Base-by-base conservation (phyloP, 2,329 filamentous ascomycete genomes). In the Aspergillus candidus region DNA sequence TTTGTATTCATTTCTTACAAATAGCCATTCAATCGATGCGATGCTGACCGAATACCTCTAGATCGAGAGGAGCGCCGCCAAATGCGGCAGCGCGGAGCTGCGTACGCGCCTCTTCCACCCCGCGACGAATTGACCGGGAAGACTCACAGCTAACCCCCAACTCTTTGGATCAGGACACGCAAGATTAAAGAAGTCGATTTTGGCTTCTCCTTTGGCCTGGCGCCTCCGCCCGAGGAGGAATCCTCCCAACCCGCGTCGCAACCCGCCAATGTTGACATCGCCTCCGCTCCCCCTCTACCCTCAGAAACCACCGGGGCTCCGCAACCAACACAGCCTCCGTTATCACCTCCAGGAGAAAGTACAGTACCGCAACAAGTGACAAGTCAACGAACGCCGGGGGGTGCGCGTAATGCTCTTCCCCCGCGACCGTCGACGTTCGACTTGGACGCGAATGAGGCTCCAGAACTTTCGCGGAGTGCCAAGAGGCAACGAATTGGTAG, bases 81-180 rank as follows among this genome's bases (percentile, higher is more conserved):
- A 58, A 75, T 77, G 72, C 76, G 75, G 62, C 72, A 76, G 62
- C 75, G 76, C 57, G 76, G 76, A 60, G 75, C 76, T 59, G 75
- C 70, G 74, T 78, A 72, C 58, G 72, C 63, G 57, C 53, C 38
- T 38, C 48, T 48, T 43, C 44, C 36, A 55, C 54, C 57, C 54
- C 53, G 54, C 57, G 53, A 54, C 15, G 18, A 11, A 45, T 17
- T 39, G 43, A 22, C 14, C 13, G 22, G 32, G 27, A n/a, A 11
- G 31, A 52, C 41, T 30, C 39, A 55, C 47, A 54, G 55, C 54
- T 68, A 49, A 50, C 15, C 35, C 31, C 31, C 32, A 44, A 38
- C 50, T 48, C 27, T 15, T 40, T 47, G n/a, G 40, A 41, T 41
- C 52, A 77, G 73, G 36, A 67, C 69, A 49, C 72, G 72, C 44